Evolutionary conservation across 1,284 basidiomycete species (phyloP).

Genomic region (Inonotus obliquus): DNA sequence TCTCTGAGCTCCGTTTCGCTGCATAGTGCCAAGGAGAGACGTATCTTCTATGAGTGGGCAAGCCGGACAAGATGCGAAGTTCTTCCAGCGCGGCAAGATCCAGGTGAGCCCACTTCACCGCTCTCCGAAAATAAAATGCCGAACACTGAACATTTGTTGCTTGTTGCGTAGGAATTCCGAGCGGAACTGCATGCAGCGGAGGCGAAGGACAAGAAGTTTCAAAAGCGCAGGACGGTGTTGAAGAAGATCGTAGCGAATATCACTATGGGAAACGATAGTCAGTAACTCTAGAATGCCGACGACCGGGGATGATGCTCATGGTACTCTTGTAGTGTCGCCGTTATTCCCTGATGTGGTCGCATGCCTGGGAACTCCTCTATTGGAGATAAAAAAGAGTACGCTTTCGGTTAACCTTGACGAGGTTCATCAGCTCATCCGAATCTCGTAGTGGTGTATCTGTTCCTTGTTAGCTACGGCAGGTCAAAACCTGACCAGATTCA

Average conservation of each 20-base stretch:
- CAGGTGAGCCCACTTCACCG: conserved; percentile 55
- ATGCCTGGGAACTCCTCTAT: conserved; percentile 80
- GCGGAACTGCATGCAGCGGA: conserved; percentile 87
- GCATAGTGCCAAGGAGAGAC: not conserved
- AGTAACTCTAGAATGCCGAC: conserved; percentile 31
- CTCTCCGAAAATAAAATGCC: not conserved
- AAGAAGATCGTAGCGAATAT: conserved; percentile 97
- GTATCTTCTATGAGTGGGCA: conserved; percentile 46
- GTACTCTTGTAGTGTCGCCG: conserved; percentile 72
- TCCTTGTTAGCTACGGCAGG: conserved; percentile 88
- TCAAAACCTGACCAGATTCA: conserved; percentile 86
- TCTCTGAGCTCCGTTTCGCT: not conserved
- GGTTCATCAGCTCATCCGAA: conserved; percentile 12
- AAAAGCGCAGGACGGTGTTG: conserved; percentile 84
- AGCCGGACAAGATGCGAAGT: conserved; percentile 81
- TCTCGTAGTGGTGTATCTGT: conserved; percentile 82
- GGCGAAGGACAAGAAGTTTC: conserved; percentile 90
- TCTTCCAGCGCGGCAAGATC: conserved; percentile 88
- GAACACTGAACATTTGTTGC: not conserved
- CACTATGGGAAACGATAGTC: conserved; percentile 94
- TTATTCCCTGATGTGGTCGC: conserved; percentile 88
- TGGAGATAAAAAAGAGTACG: conserved; percentile 99
- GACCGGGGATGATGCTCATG: not conserved
- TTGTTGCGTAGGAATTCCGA: conserved; percentile 61
- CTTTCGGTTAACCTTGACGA: conserved; percentile 9